These are phyloP conservation scores for Globisporangium paroecandrum DNA, from an alignment of 352 stramenopile genomes.

Conservation along the genomic window DNA sequence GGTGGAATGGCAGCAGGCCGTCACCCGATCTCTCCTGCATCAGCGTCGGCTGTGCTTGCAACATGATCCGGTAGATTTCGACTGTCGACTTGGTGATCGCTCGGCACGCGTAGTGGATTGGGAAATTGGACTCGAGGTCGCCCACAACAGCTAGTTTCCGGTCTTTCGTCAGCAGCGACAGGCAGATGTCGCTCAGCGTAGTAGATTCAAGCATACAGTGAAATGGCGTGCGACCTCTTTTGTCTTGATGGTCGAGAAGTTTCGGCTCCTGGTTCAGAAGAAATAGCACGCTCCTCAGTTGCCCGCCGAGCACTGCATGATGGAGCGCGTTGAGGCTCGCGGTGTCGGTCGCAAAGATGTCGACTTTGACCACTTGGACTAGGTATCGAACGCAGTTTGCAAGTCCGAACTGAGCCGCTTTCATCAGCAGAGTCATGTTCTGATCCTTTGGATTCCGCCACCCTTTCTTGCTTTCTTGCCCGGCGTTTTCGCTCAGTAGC, in stretches of 20 bases:
- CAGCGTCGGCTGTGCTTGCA: constrained; percentile 33
- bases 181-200: constrained; percentile 43
- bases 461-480: constrained; percentile 16
- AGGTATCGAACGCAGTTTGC: constrained; percentile 37
- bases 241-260: constrained; percentile 51
- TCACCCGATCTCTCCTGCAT: constrained; percentile 37
- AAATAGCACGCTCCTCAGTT: constrained; percentile 26
- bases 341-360: constrained; percentile 47
- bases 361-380: constrained; percentile 35
- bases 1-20: constrained; percentile 38
- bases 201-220: constrained; percentile 51
- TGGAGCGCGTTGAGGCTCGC: constrained; percentile 53
- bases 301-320: constrained; percentile 43
- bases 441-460: constrained; percentile 35
- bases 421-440: constrained; percentile 48
- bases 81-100: constrained; percentile 43
- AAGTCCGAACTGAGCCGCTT: constrained; percentile 41
- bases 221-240: constrained; percentile 47
- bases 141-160: constrained; percentile 32
- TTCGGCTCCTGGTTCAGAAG: constrained; percentile 41
- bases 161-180: constrained; percentile 35
- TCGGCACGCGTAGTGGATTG: constrained; percentile 67
- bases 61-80: constrained; percentile 43
- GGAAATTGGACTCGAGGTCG: constrained; percentile 42
- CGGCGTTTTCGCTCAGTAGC: constrained; percentile 31